phyloP scores from a whole-genome alignment of 2,329 filamentous ascomycete genomes.

The Scolecobasidium constrictum region DNA sequence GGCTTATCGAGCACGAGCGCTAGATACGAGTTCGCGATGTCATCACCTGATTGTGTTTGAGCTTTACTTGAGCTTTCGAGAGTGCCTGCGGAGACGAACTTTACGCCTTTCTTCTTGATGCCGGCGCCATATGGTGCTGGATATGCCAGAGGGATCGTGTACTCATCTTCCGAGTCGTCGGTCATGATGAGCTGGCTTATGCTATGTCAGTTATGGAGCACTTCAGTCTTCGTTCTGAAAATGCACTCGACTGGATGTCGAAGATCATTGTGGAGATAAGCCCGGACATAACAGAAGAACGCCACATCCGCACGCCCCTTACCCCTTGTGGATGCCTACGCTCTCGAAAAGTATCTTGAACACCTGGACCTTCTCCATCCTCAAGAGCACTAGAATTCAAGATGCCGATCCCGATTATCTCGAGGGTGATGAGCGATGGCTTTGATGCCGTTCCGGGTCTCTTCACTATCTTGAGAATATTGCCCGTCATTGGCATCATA shows the following conservation, averaged over 20 bases:
- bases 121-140: constrained; percentile 52
- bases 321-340: background rate
- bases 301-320: no score
- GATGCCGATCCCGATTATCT: constrained; percentile 55
- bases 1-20: constrained; percentile 50
- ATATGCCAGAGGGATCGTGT: constrained; percentile 46
- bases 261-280: no score
- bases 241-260: no score
- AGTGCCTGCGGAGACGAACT: constrained; percentile 38
- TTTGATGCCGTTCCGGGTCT: constrained; percentile 42
- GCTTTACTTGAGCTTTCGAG: constrained; percentile 10
- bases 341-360: background rate
- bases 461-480: constrained; percentile 40
- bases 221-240: no score
- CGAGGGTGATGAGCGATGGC: constrained; percentile 43
- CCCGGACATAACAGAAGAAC: no score
- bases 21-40: constrained; percentile 52
- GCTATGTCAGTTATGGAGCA: no score
- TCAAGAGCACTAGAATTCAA: background rate
- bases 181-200: no score
- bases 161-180: constrained; percentile 42
- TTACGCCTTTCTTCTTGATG: constrained; percentile 49
- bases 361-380: background rate
- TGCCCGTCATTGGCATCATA: constrained; percentile 41
- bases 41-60: constrained; percentile 26